phyloP scores from a whole-genome alignment of 768 basidiomycete genomes.

The Leucogyrophana mollusca region DNA sequence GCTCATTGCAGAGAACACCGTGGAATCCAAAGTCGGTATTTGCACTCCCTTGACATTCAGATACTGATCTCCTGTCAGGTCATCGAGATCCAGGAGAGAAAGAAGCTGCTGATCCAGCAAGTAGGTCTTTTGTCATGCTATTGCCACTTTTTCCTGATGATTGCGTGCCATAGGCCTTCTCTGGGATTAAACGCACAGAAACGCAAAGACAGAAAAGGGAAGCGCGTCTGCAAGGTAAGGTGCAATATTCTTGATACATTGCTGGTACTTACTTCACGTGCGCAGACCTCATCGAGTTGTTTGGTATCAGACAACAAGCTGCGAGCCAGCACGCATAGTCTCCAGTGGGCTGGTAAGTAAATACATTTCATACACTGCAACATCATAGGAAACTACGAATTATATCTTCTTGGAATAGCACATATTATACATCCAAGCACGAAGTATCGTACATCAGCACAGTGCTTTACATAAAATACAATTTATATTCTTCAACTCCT shows the following conservation, averaged over 20 bases:
- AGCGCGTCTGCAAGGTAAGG: constrained; percentile 76
- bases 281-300: constrained; percentile 60
- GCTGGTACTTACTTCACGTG: not conserved
- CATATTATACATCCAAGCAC: too few species aligned
- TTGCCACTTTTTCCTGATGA: not conserved
- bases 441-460: not conserved
- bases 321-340: too few species aligned
- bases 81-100: constrained; percentile 83
- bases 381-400: too few species aligned
- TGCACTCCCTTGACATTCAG: not conserved
- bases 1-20: constrained; percentile 85
- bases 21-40: constrained; percentile 69
- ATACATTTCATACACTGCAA: too few species aligned
- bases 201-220: constrained; percentile 75
- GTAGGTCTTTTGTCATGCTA: constrained; percentile 35
- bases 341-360: too few species aligned
- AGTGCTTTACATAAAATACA: not conserved
- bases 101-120: constrained; percentile 77
- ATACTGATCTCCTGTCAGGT: constrained; percentile 36
- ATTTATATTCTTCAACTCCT: not conserved
- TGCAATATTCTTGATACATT: too few species aligned
- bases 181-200: constrained; percentile 75
- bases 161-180: constrained; percentile 62
- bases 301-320: constrained; percentile 40
- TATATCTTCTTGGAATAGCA: too few species aligned